phyloP scores from a whole-genome alignment of 352 stramenopile genomes.

The Pythium coloratum region DNA sequence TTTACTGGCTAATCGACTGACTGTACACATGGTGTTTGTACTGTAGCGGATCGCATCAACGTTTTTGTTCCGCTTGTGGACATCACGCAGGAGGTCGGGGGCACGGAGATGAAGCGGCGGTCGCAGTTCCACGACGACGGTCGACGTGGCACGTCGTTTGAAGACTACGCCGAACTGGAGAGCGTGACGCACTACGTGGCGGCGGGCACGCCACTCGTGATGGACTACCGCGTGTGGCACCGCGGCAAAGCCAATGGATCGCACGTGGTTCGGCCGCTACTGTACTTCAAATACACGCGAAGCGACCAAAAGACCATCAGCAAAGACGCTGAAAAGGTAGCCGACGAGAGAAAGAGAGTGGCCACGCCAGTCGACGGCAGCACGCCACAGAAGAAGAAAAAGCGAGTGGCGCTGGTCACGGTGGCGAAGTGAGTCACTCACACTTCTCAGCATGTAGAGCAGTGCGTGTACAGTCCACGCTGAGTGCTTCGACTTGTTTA shows the following conservation, averaged over 20 bases:
- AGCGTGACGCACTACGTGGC: constrained; percentile 55
- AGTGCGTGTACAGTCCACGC: too few species aligned
- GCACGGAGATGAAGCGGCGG: constrained; percentile 67
- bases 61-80: constrained; percentile 73
- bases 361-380: background rate
- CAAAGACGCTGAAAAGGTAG: background rate
- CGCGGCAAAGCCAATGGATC: constrained; percentile 56
- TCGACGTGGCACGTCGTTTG: constrained; percentile 38
- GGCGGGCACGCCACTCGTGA: constrained; percentile 59
- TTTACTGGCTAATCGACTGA: background rate
- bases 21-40: background rate
- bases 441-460: too few species aligned
- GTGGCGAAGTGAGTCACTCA: background rate
- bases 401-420: constrained; percentile 11
- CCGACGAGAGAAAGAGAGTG: background rate
- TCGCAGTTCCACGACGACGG: constrained; percentile 55
- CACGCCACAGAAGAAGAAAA: constrained; percentile 18
- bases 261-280: constrained; percentile 37
- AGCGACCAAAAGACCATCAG: background rate
- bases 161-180: constrained; percentile 46
- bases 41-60: constrained; percentile 63
- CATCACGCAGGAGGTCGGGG: constrained; percentile 44
- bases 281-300: constrained; percentile 75
- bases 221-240: constrained; percentile 85
- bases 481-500: too few species aligned